These are phyloP conservation scores for Vanilla planifolia DNA, from an alignment of 106 monocot species.

Conservation along the genomic window DNA sequence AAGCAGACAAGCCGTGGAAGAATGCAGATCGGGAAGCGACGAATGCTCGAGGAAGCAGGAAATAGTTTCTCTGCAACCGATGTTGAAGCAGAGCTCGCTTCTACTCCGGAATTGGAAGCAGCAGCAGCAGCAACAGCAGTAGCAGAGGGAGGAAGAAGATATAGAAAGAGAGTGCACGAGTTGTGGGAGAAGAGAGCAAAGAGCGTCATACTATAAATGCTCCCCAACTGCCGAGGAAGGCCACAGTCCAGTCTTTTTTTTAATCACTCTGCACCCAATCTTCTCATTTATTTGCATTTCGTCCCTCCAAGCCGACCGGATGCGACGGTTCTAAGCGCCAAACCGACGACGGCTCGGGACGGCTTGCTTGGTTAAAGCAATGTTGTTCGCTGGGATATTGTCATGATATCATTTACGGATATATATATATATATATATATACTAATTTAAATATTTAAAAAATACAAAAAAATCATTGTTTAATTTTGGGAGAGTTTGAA, in stretches of 20 bases:
- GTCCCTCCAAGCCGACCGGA: too few species aligned
- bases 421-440: too few species aligned
- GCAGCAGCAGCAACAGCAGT: neutral
- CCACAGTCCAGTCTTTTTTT: slow-evolving; percentile 15
- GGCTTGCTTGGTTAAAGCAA: neutral
- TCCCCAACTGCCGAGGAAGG: slow-evolving; percentile 20
- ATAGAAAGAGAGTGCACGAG: neutral
- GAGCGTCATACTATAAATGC: slow-evolving; percentile 15
- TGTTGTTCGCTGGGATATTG: too few species aligned
- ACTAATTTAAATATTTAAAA: too few species aligned
- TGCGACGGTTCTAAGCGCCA: too few species aligned
- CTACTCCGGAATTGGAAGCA: neutral
- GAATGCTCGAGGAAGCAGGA: neutral
- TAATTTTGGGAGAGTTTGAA: too few species aligned
- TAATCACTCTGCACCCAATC: neutral
- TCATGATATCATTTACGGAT: too few species aligned
- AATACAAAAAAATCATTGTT: too few species aligned
- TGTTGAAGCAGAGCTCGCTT: neutral
- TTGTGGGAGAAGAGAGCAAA: neutral
- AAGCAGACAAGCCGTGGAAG: neutral
- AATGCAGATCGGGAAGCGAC: slow-evolving; percentile 8
- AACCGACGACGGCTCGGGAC: neutral
- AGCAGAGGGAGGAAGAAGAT: neutral
- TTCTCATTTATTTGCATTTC: neutral
- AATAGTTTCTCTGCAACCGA: neutral